Evolutionary conservation across 768 basidiomycete species (phyloP).

Genomic region (Porpolomopsis calyptriformis): DNA sequence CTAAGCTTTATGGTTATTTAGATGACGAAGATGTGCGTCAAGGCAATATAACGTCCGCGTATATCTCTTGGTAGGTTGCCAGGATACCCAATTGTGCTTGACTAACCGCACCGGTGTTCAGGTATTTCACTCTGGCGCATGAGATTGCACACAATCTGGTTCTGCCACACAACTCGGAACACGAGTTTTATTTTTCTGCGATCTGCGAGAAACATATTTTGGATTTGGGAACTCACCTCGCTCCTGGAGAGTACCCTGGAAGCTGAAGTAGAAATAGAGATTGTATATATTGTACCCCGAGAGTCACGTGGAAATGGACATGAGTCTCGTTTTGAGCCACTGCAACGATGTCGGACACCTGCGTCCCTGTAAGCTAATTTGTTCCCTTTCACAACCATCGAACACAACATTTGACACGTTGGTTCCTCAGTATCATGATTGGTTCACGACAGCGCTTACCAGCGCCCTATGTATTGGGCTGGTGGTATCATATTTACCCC

Average conservation of each 20-base stretch:
- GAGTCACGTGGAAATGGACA: too few species aligned
- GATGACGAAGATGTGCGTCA: constrained; percentile 58
- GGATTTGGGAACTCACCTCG: constrained; percentile 22
- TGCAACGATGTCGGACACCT: constrained; percentile 3
- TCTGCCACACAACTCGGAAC: constrained; percentile 78
- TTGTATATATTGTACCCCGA: too few species aligned
- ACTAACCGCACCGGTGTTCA: constrained; percentile 16
- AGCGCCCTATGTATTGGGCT: constrained; percentile 59
- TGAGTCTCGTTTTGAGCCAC: too few species aligned
- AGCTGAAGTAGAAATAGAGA: too few species aligned
- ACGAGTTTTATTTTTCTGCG: constrained; percentile 90
- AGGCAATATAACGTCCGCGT: constrained; percentile 49
- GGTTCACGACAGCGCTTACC: constrained; percentile 57
- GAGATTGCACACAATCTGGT: constrained; percentile 91
- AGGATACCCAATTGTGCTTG: background rate
- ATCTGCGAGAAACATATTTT: constrained; percentile 65
- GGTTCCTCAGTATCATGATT: constrained; percentile 56
- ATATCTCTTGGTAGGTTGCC: constrained; percentile 61
- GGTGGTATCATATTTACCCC: constrained; percentile 74
- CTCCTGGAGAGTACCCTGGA: background rate
- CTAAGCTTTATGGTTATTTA: constrained; percentile 17
- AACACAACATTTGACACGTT: background rate
- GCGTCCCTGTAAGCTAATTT: background rate
- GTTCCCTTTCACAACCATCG: background rate
- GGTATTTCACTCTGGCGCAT: constrained; percentile 89